Conservation (phyloP, 2,329 filamentous ascomycete genomes). For the Phaeosphaeriaceae sp. region DNA sequence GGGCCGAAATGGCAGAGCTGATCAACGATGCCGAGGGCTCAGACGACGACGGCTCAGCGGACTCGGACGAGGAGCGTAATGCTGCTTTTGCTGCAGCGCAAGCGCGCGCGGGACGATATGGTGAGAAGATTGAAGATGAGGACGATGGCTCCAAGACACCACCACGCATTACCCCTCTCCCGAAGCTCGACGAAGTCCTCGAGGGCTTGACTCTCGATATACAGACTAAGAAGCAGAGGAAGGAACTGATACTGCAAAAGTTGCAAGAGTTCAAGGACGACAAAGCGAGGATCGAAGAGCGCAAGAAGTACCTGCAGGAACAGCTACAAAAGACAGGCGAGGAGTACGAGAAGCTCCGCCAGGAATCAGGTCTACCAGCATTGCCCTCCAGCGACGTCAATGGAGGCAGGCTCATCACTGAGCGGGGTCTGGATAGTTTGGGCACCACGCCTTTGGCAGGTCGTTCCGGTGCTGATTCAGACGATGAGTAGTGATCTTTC, state of each 20-base stretch:
- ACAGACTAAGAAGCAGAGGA: constrained; percentile 65
- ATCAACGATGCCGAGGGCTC: constrained; percentile 80
- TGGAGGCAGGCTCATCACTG: constrained; percentile 35
- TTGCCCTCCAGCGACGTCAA: constrained; percentile 36
- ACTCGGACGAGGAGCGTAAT: constrained; percentile 67
- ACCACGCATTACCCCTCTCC: constrained; percentile 78
- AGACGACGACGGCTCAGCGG: constrained; percentile 73
- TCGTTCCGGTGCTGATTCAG: constrained; percentile 31
- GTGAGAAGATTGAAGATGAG: constrained; percentile 54
- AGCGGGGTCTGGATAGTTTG: constrained; percentile 46
- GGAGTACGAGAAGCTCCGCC: constrained; percentile 67
- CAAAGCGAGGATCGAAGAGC: constrained; percentile 69
- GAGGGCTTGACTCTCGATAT: constrained; percentile 68
- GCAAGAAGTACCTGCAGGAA: constrained; percentile 81
- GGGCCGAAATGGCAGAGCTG: constrained; percentile 80
- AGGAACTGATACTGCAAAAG: constrained; percentile 65
- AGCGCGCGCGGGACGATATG: constrained; percentile 85
- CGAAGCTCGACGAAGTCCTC: constrained; percentile 72
- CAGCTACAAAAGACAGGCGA: constrained; percentile 82
- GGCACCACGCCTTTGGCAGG: constrained; percentile 43
- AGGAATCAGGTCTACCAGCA: constrained; percentile 53
- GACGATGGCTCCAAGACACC: constrained; percentile 64
- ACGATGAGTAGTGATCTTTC: constrained; percentile 33
- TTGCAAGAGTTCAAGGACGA: constrained; percentile 74
- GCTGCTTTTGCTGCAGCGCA: constrained; percentile 89